phyloP scores from a whole-genome alignment of 257 asterid genomes.

The Solanum chilense region DNA sequence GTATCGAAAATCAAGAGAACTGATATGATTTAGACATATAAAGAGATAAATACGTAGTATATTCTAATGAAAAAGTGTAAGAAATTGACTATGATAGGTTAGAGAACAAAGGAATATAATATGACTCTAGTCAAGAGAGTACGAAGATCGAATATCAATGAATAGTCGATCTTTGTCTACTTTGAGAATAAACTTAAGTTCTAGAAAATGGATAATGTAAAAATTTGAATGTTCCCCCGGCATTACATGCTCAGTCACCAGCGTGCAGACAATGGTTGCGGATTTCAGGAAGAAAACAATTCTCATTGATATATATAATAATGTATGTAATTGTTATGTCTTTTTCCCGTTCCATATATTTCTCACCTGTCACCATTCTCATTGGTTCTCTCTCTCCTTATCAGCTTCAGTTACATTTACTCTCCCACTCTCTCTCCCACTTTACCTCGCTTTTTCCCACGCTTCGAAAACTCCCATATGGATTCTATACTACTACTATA shows the following conservation, averaged over 20 bases:
- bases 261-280: conserved; percentile 7
- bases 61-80: too few species aligned
- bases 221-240: background rate
- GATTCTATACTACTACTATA: background rate
- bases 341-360: background rate
- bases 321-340: background rate
- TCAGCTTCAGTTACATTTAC: background rate
- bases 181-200: background rate
- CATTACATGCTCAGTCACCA: background rate
- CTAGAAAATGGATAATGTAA: background rate
- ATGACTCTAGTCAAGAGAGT: rapidly evolving
- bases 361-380: background rate
- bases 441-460: background rate
- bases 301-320: background rate
- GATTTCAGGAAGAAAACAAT: background rate
- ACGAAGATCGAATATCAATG: background rate
- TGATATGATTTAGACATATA: background rate
- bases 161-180: rapidly evolving
- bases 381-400: background rate
- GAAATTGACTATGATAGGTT: too few species aligned
- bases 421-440: background rate
- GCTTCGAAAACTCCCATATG: background rate
- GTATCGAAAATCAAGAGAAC: rapidly evolving
- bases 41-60: too few species aligned
- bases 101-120: too few species aligned